Evolutionary conservation across 2,329 filamentous ascomycete genomes (phyloP), one percentile per base, ranked within the genome.

Genomic region (Ophiostoma montium): DNA sequence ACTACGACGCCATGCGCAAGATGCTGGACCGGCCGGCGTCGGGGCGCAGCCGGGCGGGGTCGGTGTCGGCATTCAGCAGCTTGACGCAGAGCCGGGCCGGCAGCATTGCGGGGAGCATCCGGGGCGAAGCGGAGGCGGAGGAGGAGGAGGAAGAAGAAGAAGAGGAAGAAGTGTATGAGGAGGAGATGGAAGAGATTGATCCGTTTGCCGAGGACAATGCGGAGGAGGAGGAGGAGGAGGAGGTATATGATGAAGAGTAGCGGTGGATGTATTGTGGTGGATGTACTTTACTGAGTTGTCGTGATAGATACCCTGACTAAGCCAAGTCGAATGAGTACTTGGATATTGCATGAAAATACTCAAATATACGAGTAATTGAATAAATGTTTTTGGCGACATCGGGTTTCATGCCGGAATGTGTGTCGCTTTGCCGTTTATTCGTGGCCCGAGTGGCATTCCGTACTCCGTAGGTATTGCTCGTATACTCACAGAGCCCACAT

Each of bases 1-100:
- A 87, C 57, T 86, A 86, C 62, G 75, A 78, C 48, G 75, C 74
- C 38, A 75, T 82, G 55, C 67, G 71, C 45, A 72, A 67, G 50
- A 69, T 81, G 46, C 79, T 81, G 51, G 70, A 74, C 56, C 63
- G 65, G 53, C 62, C 65, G 18, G 63, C 67, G 1, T 38, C 11
- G 12, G 46, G 46, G 68, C 0, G 51, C 53, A 62, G 61, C 32
- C 65, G 61, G 63, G 61, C 4, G 66, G 73, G 72, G 0, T 75
- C 72, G 10, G 67, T 67, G 15, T 35, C 67, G 10, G 67, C 67
- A 0, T 71, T 68, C 30, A 75, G 71, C 50, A 66, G 67, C 46
- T 60, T 58, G 13, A 58, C 61, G 5, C 59, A 60, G 45, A 66
- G 63, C 51, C 60, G 61, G 7, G 62, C 63, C 1, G 60, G 58